phyloP scores from a whole-genome alignment of 2,329 filamentous ascomycete genomes.

The Tricladium varicosporioides region DNA sequence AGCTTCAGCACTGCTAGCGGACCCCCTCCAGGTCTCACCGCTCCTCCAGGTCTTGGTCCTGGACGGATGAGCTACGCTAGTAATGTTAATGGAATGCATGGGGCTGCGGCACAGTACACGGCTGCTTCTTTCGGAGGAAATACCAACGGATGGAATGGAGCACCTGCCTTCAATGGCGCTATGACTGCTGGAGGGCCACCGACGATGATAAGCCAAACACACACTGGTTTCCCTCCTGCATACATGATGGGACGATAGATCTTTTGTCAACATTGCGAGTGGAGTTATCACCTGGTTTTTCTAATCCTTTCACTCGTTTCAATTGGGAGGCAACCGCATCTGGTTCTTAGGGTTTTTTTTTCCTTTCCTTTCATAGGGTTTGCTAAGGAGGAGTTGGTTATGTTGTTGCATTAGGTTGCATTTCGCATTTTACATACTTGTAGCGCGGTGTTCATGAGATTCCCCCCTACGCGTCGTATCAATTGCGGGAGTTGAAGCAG shows the following conservation, averaged over 20 bases:
- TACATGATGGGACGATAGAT: constrained; percentile 38
- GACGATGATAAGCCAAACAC: constrained; percentile 30
- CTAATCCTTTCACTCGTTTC: constrained; percentile 21
- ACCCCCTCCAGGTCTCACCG: constrained; percentile 77
- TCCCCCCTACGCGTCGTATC: constrained; percentile 33
- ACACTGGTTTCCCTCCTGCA: constrained; percentile 32
- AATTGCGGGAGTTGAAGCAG: constrained; percentile 32
- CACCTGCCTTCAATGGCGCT: constrained; percentile 24
- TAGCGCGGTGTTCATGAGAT: constrained; percentile 36
- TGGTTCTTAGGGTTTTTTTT: constrained; percentile 16
- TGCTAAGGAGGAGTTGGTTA: constrained; percentile 26
- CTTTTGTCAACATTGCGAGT: constrained; percentile 15
- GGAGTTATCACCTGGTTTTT: constrained; percentile 21
- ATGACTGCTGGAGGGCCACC: constrained; percentile 32
- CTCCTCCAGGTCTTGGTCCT: constrained; percentile 68
- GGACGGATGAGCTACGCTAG: constrained; percentile 28
- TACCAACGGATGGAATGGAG: constrained; percentile 29
- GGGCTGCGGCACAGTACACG: constrained; percentile 23
- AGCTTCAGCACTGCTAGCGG: constrained; percentile 46
- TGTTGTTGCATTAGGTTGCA: constrained; percentile 30
- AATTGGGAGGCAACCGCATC: constrained; percentile 17
- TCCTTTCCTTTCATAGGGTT: constrained; percentile 21
- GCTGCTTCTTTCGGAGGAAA: constrained; percentile 25
- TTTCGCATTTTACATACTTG: constrained; percentile 32
- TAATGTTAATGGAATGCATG: constrained; percentile 26